Conservation (phyloP, 768 basidiomycete species). For the Aureoboletus auriporus region DNA sequence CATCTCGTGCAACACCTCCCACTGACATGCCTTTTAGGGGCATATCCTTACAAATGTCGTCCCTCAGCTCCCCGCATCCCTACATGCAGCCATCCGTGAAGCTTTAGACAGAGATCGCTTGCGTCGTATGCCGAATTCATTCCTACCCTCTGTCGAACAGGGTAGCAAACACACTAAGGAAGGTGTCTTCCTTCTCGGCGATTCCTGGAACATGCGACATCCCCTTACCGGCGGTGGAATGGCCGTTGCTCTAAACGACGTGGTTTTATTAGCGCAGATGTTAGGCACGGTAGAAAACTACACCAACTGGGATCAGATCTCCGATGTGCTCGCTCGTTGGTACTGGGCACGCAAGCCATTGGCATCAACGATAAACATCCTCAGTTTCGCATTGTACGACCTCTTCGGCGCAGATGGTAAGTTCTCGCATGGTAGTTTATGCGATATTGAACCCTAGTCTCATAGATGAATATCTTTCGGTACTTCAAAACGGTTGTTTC, state of each 20-base stretch:
- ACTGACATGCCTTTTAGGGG: conserved; percentile 33
- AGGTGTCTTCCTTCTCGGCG: conserved; percentile 84
- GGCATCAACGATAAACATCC: conserved; percentile 83
- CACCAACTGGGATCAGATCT: conserved; percentile 49
- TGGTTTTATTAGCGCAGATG: conserved; percentile 65
- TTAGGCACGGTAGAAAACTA: conserved; percentile 44
- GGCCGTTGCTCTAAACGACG: conserved; percentile 92
- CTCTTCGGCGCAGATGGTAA: conserved; percentile 90
- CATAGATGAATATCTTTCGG: conserved; percentile 55
- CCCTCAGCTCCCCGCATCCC: conserved; percentile 73
- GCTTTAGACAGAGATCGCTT: conserved; percentile 80
- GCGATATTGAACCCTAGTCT: conserved; percentile 1
- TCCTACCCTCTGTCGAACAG: conserved; percentile 79
- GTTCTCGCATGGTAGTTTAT: conserved; percentile 26
- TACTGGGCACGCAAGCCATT: conserved; percentile 85
- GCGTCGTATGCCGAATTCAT: conserved; percentile 93
- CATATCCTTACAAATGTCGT: conserved; percentile 72
- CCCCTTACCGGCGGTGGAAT: conserved; percentile 97
- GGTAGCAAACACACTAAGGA: conserved; percentile 44
- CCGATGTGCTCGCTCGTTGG: conserved; percentile 61
- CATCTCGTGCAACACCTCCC: neutral
- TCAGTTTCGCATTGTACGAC: conserved; percentile 91
- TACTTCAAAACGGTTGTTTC: conserved; percentile 85
- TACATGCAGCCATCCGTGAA: conserved; percentile 59
- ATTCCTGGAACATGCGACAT: conserved; percentile 99